Evolutionary conservation across 2,329 filamentous ascomycete genomes (phyloP), one percentile per base, ranked within the genome.

Genomic region (Trichoderma pleuroti): DNA sequence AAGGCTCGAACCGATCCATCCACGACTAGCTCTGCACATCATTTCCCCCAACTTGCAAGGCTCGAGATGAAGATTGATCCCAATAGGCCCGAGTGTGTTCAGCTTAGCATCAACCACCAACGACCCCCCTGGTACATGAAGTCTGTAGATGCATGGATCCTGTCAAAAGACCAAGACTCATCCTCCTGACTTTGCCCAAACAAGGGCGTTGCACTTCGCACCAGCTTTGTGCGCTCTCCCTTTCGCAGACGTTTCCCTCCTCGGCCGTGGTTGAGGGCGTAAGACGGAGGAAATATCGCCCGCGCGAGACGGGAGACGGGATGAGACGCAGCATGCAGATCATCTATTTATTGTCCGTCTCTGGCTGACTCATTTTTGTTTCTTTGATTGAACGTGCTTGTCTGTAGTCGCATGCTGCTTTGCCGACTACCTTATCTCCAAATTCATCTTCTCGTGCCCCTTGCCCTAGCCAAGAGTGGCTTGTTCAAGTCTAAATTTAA

Each of bases 201-300:
- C 3, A 2, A 24, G n/a, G 56, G 26, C 5, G n/a, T 9, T 42
- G 32, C 2, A 26, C 14, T n/a, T 21, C n/a, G 8, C 59, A 39
- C 34, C 11, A 24, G 46, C 21, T 52, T 7, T 7, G 11, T 52
- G 46, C 5, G 46, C 46, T 49, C 7, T 3, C 14, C n/a, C 21
- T 49, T 24, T 66, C 63, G 63, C 63, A 66, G 46, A 66, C 63
- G 63, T 66, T 66, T 54, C 63, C 63, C 46, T 66, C 49, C 49
- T 56, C 3, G 30, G 49, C 14, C 42, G 49, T 28, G 46, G 46
- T n/a, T 36, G 11, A 28, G 26, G n/a, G 21, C 30, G 67, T 69
- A 69, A 69, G 67, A 69, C 67, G 67, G 67, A 54, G 42, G 30
- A 69, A 69, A 46, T 32, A 61, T 68, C 28, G 34, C 28, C 66